These are phyloP conservation scores for Heliophila coronopifolia DNA, from an alignment of 441 rosid species.

Conservation along the genomic window DNA sequence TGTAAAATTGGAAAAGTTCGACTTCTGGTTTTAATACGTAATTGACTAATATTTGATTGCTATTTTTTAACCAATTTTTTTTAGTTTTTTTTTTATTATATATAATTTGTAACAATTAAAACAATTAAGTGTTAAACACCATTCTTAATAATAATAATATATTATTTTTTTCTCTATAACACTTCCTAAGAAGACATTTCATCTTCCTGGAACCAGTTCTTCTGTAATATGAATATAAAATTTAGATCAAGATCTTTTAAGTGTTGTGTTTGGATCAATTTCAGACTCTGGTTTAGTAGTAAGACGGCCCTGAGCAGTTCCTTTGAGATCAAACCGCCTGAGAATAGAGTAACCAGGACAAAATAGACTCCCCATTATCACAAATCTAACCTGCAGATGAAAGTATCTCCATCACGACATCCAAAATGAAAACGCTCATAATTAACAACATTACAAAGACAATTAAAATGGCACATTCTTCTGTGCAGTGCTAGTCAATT, in stretches of 20 bases:
- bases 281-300: slow-evolving; percentile 78
- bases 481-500: slow-evolving; percentile 74
- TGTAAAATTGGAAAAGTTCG: too few relatives aligned
- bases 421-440: slow-evolving; percentile 1
- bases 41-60: too few relatives aligned
- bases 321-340: slow-evolving; percentile 90
- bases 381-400: slow-evolving; percentile 65
- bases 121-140: too few relatives aligned
- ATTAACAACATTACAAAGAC: neutral
- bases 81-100: too few relatives aligned
- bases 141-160: too few relatives aligned
- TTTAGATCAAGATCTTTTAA: slow-evolving; percentile 96
- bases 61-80: too few relatives aligned
- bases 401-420: slow-evolving; percentile 23
- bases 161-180: too few relatives aligned
- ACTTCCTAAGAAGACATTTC: too few relatives aligned
- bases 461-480: slow-evolving; percentile 60
- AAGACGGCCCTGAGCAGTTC: slow-evolving; percentile 89
- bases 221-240: slow-evolving; percentile 64
- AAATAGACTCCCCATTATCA: slow-evolving; percentile 92
- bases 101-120: too few relatives aligned
- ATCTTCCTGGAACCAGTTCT: slow-evolving; percentile 80
- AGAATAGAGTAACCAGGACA: slow-evolving; percentile 70
- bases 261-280: slow-evolving; percentile 79
- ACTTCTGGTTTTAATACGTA: too few relatives aligned